These are phyloP conservation scores for Paratinospora sagittata DNA, from an alignment of 164 flowering plant species.

Conservation along the genomic window DNA sequence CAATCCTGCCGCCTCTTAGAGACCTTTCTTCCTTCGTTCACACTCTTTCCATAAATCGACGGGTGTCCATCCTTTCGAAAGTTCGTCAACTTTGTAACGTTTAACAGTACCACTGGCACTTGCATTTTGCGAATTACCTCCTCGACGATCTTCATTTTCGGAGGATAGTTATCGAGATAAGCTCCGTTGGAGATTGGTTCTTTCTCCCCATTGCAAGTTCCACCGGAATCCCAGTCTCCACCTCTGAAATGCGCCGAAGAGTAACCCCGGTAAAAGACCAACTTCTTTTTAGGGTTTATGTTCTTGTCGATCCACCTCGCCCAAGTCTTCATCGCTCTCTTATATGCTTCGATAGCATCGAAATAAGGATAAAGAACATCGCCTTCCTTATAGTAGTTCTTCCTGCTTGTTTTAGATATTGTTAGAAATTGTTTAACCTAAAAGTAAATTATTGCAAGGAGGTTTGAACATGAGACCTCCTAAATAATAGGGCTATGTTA, in stretches of 20 bases:
- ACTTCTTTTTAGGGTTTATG: slow-evolving; percentile 39
- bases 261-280: slow-evolving; percentile 83
- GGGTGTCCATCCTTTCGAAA: slow-evolving; percentile 95
- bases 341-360: slow-evolving; percentile 81
- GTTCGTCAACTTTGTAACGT: slow-evolving; percentile 74
- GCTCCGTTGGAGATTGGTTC: slow-evolving; percentile 57
- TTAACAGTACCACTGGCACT: slow-evolving; percentile 55
- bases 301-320: slow-evolving; percentile 69
- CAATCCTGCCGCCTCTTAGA: slow-evolving; percentile 74
- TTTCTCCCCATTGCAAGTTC: slow-evolving; percentile 77
- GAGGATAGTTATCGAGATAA: slow-evolving; percentile 62
- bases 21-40: slow-evolving; percentile 32
- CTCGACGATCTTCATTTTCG: slow-evolving; percentile 81
- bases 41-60: slow-evolving; percentile 63
- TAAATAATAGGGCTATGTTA: no score
- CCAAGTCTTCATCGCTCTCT: slow-evolving; percentile 81
- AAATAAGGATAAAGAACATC: slow-evolving; percentile 66
- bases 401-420: slow-evolving; percentile 39
- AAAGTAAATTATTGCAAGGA: background rate
- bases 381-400: slow-evolving; percentile 86
- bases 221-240: slow-evolving; percentile 99
- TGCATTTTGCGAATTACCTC: slow-evolving; percentile 57
- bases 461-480: no score
- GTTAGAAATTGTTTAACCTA: no score
- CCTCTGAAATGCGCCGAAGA: slow-evolving; percentile 96